Base-by-base conservation (phyloP, 2,329 filamentous ascomycete genomes). In the Thermomyces lanuginosus region DNA sequence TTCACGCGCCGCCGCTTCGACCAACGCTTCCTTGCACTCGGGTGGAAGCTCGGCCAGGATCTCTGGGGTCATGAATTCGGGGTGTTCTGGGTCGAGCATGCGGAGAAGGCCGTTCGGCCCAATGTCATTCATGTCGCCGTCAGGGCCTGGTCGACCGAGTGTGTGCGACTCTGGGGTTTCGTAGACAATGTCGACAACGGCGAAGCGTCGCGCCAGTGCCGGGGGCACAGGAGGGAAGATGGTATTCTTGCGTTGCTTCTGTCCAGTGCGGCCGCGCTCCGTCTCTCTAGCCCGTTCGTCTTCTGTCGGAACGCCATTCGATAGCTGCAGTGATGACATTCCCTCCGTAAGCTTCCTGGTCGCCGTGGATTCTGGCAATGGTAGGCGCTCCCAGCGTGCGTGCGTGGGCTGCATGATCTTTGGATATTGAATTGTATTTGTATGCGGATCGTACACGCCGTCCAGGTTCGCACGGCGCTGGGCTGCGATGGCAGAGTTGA, bases 401-500 rank as follows among this genome's bases (percentile, higher is more conserved):
- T 82, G 79, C 2, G 82, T 89, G 2, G 89, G 82, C 51, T 98
- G 89, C 68, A 83, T 92, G 44, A 67, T 77, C 35, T 71, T 70
- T 0, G 89, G 86, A 46, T 78, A 91, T 46, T 89, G 81, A 66
- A 93, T 77, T 32, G 68, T 56, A 50, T 98, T 98, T 28, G 89
- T 95, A 56, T 95, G 84, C 14, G 86, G 73, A 43, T 98, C 84
- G 53, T 95, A 95, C 28, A 86, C 68, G 25, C 89, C 89, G 13
- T 68, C 56, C 6, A 76, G 61, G 39, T 78, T 89, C 22, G 65
- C 58, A 34, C 66, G 68, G 29, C 89, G 77, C 28, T 73, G 62
- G 9, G 67, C 64, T 17, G 72, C 66, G 32, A 95, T 67, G 10
- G 64, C 60, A 11, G 77, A 66, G 53, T 95, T 98, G 61, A 89